Evolutionary conservation across 768 basidiomycete species (phyloP).

Genomic region (Termitomyces sp.): DNA sequence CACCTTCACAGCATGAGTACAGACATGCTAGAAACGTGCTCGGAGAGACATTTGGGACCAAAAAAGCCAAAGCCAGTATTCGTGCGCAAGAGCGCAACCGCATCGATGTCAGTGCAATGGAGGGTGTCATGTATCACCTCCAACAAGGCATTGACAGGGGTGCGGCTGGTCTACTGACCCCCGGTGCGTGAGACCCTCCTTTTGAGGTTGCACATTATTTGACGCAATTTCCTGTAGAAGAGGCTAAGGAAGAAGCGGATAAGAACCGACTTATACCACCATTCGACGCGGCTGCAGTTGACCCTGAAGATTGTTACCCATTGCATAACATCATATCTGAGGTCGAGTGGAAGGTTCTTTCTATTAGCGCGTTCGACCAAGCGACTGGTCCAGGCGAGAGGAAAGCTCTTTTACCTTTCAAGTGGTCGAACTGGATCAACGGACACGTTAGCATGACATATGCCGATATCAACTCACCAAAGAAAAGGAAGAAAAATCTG

Average conservation of each 20-base stretch:
- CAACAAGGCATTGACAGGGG: conserved; percentile 79
- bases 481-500: conserved; percentile 57
- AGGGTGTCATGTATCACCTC: conserved; percentile 74
- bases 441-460: conserved; percentile 46
- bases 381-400: conserved; percentile 45
- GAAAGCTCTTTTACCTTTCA: conserved; percentile 53
- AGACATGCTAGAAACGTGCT: conserved; percentile 69
- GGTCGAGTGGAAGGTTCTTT: conserved; percentile 72
- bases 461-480: conserved; percentile 38
- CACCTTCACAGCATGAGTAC: conserved; percentile 47
- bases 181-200: conserved; percentile 40
- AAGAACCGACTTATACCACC: conserved; percentile 71
- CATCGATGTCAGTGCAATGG: conserved; percentile 86
- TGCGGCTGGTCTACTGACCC: conserved; percentile 61
- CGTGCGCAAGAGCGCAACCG: conserved; percentile 83
- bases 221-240: conserved; percentile 37
- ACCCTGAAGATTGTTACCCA: conserved; percentile 71
- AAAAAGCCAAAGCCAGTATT: conserved; percentile 87
- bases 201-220: neutral
- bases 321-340: conserved; percentile 75
- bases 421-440: conserved; percentile 66
- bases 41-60: conserved; percentile 91
- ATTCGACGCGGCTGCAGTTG: conserved; percentile 59
- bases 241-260: conserved; percentile 60
- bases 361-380: conserved; percentile 48